Percentiles rank a stretch among this genome's conserved stretches.
phyloP scores from a whole-genome alignment of 1,139 yeast genomes.

The Waltiozyma sp. region DNA sequence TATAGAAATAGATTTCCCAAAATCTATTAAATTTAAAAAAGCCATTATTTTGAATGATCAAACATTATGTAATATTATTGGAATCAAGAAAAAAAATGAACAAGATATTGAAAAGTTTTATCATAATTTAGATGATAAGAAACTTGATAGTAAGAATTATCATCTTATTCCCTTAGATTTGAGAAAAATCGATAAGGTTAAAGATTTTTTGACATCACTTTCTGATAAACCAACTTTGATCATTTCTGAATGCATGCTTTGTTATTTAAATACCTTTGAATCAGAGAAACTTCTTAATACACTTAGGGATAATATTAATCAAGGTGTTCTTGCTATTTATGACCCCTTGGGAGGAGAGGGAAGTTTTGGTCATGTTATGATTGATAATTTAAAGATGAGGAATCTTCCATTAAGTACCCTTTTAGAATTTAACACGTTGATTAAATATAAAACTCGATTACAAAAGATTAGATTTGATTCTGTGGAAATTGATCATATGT shows the following conservation, averaged over 20 bases:
- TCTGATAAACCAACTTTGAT: conserved; percentile 52
- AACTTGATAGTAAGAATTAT: conserved; percentile 13
- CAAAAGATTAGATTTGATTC: conserved; percentile 11
- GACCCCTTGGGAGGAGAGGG: conserved; percentile 81
- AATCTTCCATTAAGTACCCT: conserved; percentile 68
- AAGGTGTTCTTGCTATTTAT: conserved; percentile 46
- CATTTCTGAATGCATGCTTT: conserved; percentile 81
- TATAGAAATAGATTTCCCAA: conserved; percentile 70
- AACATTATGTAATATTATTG: conserved; percentile 18
- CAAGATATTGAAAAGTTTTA: conserved; percentile 13
- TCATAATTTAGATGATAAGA: conserved; percentile 9
- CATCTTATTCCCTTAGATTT: conserved; percentile 20
- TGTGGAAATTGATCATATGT: conserved; percentile 42
- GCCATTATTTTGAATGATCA: conserved; percentile 33
- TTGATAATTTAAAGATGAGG: conserved; percentile 43
- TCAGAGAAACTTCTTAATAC: conserved; percentile 38
- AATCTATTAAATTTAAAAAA: conserved; percentile 50
- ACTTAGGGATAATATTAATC: conserved; percentile 12
- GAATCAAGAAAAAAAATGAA: conserved; percentile 1
- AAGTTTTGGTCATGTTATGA: conserved; percentile 77
- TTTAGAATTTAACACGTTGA: conserved; percentile 37
- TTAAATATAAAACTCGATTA: conserved; percentile 33
- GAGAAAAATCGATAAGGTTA: conserved; percentile 11
- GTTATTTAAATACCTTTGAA: conserved; percentile 57
- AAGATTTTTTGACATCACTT: conserved; percentile 19